phyloP scores from a whole-genome alignment of 495 filamentous ascomycete species.

The Daldinia bambusicola region DNA sequence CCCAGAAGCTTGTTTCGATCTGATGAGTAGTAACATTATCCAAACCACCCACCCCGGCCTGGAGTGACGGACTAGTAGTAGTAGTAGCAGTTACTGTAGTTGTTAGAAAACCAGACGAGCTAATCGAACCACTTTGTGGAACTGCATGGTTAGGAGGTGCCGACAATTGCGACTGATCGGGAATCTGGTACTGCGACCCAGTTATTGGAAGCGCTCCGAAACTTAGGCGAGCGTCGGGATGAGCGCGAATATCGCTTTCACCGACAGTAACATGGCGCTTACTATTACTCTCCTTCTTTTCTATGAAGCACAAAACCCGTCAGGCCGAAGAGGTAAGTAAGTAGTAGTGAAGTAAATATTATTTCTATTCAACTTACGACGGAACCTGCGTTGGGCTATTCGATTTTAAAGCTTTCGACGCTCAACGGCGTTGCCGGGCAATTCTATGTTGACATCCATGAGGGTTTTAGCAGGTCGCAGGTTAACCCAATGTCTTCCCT shows the following conservation, averaged over 20 bases:
- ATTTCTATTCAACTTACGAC: conserved; percentile 59
- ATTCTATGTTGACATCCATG: conserved; percentile 27
- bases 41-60: neutral
- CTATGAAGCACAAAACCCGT: conserved; percentile 19
- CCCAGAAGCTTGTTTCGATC: conserved; percentile 11
- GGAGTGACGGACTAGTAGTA: neutral
- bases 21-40: neutral
- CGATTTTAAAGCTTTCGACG: conserved; percentile 92
- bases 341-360: neutral
- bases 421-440: conserved; percentile 55
- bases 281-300: conserved; percentile 16
- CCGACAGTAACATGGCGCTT: neutral
- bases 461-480: too few species aligned
- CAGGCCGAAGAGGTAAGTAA: conserved; percentile 4
- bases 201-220: neutral
- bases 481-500: too few species aligned
- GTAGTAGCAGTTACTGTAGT: neutral
- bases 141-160: neutral
- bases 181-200: neutral
- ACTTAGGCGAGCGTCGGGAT: neutral
- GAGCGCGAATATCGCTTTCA: neutral
- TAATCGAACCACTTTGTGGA: neutral
- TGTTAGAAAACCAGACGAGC: neutral
- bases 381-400: conserved; percentile 95
- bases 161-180: neutral